Base-by-base conservation (phyloP, 768 basidiomycete species). In the Russula ochroleuca region DNA sequence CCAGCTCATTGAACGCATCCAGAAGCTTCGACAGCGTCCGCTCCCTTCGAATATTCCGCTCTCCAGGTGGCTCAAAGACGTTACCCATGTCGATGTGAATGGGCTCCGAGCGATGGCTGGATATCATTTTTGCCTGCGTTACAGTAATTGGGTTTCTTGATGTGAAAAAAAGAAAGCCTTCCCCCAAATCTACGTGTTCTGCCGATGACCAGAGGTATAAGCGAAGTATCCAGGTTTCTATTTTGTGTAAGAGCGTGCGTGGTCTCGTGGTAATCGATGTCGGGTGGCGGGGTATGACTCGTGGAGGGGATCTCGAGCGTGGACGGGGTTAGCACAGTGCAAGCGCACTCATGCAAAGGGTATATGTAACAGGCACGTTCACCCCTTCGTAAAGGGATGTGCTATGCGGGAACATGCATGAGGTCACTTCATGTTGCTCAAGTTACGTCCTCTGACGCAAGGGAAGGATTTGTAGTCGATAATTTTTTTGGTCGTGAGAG, bases 1-100 rank as follows among this genome's bases (percentile, higher is more conserved):
- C 74, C 57, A 80, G 35, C 59, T 83, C 81, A 19, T 75, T 74
- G 53, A 82, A 70, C 53, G 79, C 75, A 65, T 82, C 81, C 57
- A 83, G 72, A 59, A 82, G 68, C 57, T 75, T 81, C 40, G 79
- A 72, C 57, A 83, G 66, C 11, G 81, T 83, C 68, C 80, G 78
- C 67, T 76, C 80, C 57, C 81, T 78, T 64, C 57, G 52, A 3
- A 40, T 21, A 47, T 56, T 62, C 55, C 63, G 58, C 40, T 49
- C 58, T 48, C 52, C 58, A 5, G 52, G 38, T 2, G 52, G 52
- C 23, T 56, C 63, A 56, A 60, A 64, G 38, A 43, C 53, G 47
- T 33, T 56, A 8, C 53, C 63, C 17, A 60, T 38, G 52, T 60
- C 63, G 38, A 64, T 59, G 52, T 40, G 33, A 11, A 35, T 25